Percentiles rank a stretch among this genome's conserved stretches.
Evolutionary conservation across 148 eudicot genomes (phyloP).

Genomic region (Vaccinium macrocarpon): DNA sequence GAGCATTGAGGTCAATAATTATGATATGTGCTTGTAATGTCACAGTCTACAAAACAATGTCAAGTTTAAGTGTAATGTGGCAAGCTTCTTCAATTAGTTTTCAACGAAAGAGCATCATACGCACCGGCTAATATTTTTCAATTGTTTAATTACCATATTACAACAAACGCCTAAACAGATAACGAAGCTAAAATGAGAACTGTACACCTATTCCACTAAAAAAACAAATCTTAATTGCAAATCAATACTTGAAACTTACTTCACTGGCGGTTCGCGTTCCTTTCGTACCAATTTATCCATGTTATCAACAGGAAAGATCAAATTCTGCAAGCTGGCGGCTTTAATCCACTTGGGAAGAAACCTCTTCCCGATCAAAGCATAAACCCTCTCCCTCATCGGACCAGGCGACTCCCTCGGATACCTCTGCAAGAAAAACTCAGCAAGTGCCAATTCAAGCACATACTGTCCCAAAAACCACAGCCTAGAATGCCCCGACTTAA

Average conservation of each 20-base stretch:
- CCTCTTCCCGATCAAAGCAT: conserved; percentile 25
- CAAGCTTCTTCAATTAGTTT: background rate
- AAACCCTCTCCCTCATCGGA: conserved; percentile 28
- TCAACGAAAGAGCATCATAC: background rate
- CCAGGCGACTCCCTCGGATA: conserved; percentile 29
- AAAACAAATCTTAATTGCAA: background rate
- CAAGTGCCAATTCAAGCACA: conserved; percentile 77
- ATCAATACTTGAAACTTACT: conserved; percentile 46
- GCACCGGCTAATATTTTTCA: background rate
- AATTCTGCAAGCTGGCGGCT: conserved; percentile 85
- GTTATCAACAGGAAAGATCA: conserved; percentile 85
- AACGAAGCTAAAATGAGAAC: background rate
- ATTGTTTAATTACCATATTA: background rate
- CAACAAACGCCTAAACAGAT: background rate
- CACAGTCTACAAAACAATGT: background rate
- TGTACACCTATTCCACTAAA: background rate
- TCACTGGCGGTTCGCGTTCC: conserved; percentile 86
- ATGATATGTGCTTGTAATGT: background rate
- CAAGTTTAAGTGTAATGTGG: background rate
- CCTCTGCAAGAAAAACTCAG: conserved; percentile 79
- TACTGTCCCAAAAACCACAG: conserved; percentile 80
- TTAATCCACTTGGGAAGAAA: conserved; percentile 24
- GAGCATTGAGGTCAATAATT: background rate
- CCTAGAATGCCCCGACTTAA: conserved; percentile 84
- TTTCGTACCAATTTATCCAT: conserved; percentile 62